These are phyloP conservation scores for Microsporum audouinii DNA, from an alignment of 2,329 filamentous ascomycete species.

Conservation along the genomic window DNA sequence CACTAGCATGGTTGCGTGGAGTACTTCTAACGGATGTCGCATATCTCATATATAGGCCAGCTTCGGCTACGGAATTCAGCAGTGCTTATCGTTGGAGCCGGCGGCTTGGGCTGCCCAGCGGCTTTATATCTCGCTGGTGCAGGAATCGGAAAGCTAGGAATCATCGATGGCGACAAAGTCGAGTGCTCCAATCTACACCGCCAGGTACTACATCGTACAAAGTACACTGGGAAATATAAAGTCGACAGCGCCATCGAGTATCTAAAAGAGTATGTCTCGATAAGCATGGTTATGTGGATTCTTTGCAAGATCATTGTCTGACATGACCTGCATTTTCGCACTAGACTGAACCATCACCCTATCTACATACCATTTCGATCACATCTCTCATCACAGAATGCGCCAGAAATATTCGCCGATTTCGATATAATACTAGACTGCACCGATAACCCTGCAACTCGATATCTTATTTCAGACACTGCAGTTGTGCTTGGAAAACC, in stretches of 20 bases:
- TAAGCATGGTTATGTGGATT: neutral
- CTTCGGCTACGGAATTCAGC: constrained; percentile 56
- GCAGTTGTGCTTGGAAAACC: constrained; percentile 70
- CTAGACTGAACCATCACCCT: constrained; percentile 60
- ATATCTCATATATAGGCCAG: constrained; percentile 49
- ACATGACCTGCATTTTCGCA: neutral
- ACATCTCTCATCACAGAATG: constrained; percentile 58
- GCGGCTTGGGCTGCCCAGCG: constrained; percentile 83
- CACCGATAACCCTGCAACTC: constrained; percentile 82
- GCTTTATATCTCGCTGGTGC: constrained; percentile 86
- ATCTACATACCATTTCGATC: constrained; percentile 51
- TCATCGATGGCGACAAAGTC: constrained; percentile 80
- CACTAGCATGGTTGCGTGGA: neutral
- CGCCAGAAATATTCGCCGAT: constrained; percentile 50
- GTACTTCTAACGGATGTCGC: neutral
- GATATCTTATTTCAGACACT: constrained; percentile 85
- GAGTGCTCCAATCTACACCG: constrained; percentile 87
- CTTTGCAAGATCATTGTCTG: neutral
- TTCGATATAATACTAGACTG: constrained; percentile 90
- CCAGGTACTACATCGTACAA: constrained; percentile 69
- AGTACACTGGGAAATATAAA: constrained; percentile 62
- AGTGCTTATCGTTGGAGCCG: constrained; percentile 74
- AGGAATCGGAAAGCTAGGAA: constrained; percentile 68
- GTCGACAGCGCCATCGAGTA: constrained; percentile 62
- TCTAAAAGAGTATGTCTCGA: constrained; percentile 41